Evolutionary conservation across 2,329 filamentous ascomycete species (phyloP), one percentile per base, ranked within the genome.

Genomic region (Chaetothyriales sp.): DNA sequence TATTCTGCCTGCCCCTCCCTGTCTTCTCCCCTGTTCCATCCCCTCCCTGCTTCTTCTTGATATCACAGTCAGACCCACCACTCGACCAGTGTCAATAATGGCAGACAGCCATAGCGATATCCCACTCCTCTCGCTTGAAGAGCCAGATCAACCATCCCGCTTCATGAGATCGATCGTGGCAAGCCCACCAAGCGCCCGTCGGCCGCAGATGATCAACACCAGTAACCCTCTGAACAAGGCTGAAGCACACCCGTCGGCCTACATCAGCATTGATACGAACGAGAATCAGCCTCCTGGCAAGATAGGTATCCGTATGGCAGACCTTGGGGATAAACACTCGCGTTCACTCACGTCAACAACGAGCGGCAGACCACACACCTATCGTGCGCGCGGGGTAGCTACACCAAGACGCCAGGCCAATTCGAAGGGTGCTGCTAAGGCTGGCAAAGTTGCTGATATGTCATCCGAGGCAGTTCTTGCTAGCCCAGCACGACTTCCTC

Each of bases 141-240:
- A 48, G 15, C 19, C 32, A 28, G 20, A 22, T 32, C 19, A 25
- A 25, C 22, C 44, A 5, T 19, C 19, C 9, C 15, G 18, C 22
- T 26, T 26, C 22, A 25, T 18, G 44, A 15, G 19, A 28, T 28
- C 22, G 3, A 25, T 26, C 5, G n/a, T 25, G 15, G 22, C 47
- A 9, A n/a, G 12, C 9, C 44, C 18, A 20, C 46, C 18, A 20
- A 15, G 2, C 26, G 36, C 39, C 6, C 43, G 32, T 8, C 22
- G 45, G 20, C 51, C 48, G 15, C 26, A 42, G 18, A 53, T 44
- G 4, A 43, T 39, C n/a, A 53, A 53, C 26, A 25, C 48, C 26
- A 46, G 32, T 19, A 53, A 46, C 26, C 18, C 28, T 6, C 26
- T 42, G 8, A 47, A 48, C 32, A 42, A 46, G 10, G 43, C 46